Evolutionary conservation across 768 basidiomycete genomes (phyloP).

Genomic region (Auriscalpium vulgare): DNA sequence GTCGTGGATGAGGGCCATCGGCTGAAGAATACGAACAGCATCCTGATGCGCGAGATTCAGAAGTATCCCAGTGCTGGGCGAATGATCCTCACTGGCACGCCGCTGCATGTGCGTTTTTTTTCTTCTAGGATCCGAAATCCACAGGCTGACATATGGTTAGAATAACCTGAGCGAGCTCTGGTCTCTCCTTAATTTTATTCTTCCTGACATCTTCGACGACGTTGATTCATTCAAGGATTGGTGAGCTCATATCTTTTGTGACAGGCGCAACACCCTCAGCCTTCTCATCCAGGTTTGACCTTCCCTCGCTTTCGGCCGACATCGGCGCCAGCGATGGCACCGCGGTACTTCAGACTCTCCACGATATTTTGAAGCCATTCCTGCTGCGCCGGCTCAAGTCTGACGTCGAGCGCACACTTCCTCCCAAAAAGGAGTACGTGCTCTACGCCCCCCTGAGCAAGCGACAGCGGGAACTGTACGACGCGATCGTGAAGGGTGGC

Average conservation of each 20-base stretch:
- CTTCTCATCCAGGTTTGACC: conserved; percentile 50
- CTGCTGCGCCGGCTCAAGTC: conserved; percentile 84
- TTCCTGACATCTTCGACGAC: conserved; percentile 90
- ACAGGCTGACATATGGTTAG: conserved; percentile 31
- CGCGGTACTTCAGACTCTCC: conserved; percentile 69
- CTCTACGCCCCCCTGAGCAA: conserved; percentile 84
- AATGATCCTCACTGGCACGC: conserved; percentile 94
- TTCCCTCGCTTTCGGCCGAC: conserved; percentile 51
- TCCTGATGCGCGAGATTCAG: conserved; percentile 86
- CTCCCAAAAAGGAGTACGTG: conserved; percentile 92
- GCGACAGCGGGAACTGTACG: conserved; percentile 79
- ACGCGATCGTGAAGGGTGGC: conserved; percentile 64
- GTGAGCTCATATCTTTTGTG: conserved; percentile 30
- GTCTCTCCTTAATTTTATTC: conserved; percentile 91
- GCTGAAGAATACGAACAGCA: conserved; percentile 90
- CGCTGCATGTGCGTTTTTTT: conserved; percentile 64
- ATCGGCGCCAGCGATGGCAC: conserved; percentile 52
- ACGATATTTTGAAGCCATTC: conserved; percentile 92
- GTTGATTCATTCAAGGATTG: conserved; percentile 86
- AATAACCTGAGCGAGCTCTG: conserved; percentile 94
- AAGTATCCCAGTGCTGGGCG: conserved; percentile 76
- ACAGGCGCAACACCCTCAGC: neutral
- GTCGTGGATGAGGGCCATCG: conserved; percentile 96
- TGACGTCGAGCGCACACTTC: conserved; percentile 76
- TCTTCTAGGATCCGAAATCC: neutral